These are phyloP conservation scores for Pelargonium citronellum DNA, from an alignment of 441 rosid genomes.

Conservation along the genomic window DNA sequence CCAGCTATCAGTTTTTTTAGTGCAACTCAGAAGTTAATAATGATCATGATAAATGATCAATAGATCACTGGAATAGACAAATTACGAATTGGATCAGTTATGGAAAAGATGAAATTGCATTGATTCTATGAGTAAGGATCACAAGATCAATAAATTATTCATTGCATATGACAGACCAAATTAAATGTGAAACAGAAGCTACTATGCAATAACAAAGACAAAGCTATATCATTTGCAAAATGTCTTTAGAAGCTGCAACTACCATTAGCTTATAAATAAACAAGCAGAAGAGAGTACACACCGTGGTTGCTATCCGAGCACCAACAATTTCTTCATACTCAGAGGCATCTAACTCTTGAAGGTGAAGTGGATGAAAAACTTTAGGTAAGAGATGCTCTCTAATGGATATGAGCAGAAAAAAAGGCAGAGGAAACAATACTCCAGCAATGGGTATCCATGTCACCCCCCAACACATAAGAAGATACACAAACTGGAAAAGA, in stretches of 20 bases:
- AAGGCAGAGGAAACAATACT: constrained; percentile 36
- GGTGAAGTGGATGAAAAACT: constrained; percentile 49
- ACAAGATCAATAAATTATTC: not conserved
- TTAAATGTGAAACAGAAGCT: not conserved
- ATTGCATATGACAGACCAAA: not conserved
- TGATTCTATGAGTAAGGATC: not conserved
- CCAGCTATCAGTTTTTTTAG: not conserved
- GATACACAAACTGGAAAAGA: constrained; percentile 38
- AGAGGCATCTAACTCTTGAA: constrained; percentile 69
- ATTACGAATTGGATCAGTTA: not conserved
- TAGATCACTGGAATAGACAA: not conserved
- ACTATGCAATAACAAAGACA: not conserved
- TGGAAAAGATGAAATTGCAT: not conserved
- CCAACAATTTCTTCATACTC: constrained; percentile 71
- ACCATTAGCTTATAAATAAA: not conserved
- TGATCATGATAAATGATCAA: not conserved
- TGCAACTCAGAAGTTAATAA: not conserved
- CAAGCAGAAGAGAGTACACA: constrained; percentile 26
- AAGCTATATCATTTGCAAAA: not conserved
- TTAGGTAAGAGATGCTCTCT: constrained; percentile 61
- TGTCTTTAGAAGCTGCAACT: not conserved
- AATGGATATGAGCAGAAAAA: constrained; percentile 56
- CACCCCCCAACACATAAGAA: constrained; percentile 61
- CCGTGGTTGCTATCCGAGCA: constrained; percentile 38
- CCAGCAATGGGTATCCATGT: constrained; percentile 72